phyloP scores from a whole-genome alignment of 148 eudicot genomes.

The Rhododendron mucronatum region DNA sequence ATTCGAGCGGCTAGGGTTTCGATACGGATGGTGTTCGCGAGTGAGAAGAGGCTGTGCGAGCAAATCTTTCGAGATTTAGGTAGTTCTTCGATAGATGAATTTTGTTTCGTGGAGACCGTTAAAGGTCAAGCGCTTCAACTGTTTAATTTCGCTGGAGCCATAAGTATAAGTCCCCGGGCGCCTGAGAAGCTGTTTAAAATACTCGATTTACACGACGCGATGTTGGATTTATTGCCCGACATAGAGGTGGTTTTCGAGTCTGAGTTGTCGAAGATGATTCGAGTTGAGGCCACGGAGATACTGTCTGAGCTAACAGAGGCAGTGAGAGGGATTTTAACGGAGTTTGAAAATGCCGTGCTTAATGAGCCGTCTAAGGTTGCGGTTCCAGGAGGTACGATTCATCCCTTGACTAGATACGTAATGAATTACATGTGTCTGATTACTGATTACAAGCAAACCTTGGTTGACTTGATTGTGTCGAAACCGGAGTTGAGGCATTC shows the following conservation, averaged over 20 bases:
- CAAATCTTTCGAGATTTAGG: slow-evolving; percentile 53
- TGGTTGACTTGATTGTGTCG: slow-evolving; percentile 68
- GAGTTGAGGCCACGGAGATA: slow-evolving; percentile 76
- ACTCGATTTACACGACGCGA: slow-evolving; percentile 66
- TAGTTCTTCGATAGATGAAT: slow-evolving; percentile 22
- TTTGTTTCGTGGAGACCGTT: slow-evolving; percentile 68
- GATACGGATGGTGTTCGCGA: slow-evolving; percentile 53
- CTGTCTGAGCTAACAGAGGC: slow-evolving; percentile 77
- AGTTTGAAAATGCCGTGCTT: slow-evolving; percentile 82
- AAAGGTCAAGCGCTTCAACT: slow-evolving; percentile 64
- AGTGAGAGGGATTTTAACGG: slow-evolving; percentile 74
- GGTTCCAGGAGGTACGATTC: slow-evolving; percentile 87
- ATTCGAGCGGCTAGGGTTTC: slow-evolving; percentile 68
- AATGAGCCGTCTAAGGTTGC: slow-evolving; percentile 76
- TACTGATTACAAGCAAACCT: slow-evolving; percentile 76
- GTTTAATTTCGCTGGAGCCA: slow-evolving; percentile 68
- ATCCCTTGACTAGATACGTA: slow-evolving; percentile 92
- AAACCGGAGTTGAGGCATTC: slow-evolving; percentile 64
- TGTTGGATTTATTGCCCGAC: slow-evolving; percentile 71
- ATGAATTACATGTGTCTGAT: slow-evolving; percentile 89
- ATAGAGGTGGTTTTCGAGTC: slow-evolving; percentile 62
- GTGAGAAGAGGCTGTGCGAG: slow-evolving; percentile 59
- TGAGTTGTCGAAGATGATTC: slow-evolving; percentile 51
- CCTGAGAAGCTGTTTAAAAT: slow-evolving; percentile 88
- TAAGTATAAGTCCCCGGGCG: slow-evolving; percentile 64